Base-by-base conservation (phyloP, 1,139 yeast genomes). In the Suhomyces terraborum region DNA sequence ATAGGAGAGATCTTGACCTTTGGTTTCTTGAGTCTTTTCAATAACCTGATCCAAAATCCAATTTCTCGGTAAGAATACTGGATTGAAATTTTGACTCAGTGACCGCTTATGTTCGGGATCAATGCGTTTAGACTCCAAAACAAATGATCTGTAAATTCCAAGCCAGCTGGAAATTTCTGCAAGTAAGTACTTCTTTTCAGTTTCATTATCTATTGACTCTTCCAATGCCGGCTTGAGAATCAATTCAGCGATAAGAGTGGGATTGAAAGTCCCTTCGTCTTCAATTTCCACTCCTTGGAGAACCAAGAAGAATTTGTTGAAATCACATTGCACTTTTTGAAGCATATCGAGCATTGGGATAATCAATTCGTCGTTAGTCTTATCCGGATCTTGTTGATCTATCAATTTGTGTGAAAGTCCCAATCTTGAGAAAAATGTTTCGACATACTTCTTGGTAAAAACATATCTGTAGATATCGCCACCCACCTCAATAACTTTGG, bases 41-140 rank as follows among this genome's bases (percentile, higher is more conserved):
- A 88, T 84, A 0, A 88, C 96, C 47, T 89, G 93, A 43, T 88
- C 91, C 41, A 93, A 67, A 38, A 91, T 81, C 93, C 96, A 88
- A 50, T 83, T 86, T 46, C 93, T 75, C 12, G 96, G 95, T 12
- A 87, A 73, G 55, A 93, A 91, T 28, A 78, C 57, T 3, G 98
- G 98, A 55, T 93, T 93, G 40, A 66, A 71, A 2, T 51, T 41
- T 10, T 64, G 55, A 44, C 88, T 77, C 8, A 70, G 53, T 3
- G 49, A 51, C 29, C 86, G 69, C 4, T 52, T 56, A 13, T 62
- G 63, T 27, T 66, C 66, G 0, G 63, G 38, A 22, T 56, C 59
- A 13, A 53, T 37, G 7, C 50, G 34, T 12, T 49, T 51, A 4
- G 66, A 68, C 54, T 53, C 73, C 67, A 13, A 53, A 52, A 50